phyloP scores from a whole-genome alignment of 805 yeast genomes.

The Scheffersomyces lignosus region DNA sequence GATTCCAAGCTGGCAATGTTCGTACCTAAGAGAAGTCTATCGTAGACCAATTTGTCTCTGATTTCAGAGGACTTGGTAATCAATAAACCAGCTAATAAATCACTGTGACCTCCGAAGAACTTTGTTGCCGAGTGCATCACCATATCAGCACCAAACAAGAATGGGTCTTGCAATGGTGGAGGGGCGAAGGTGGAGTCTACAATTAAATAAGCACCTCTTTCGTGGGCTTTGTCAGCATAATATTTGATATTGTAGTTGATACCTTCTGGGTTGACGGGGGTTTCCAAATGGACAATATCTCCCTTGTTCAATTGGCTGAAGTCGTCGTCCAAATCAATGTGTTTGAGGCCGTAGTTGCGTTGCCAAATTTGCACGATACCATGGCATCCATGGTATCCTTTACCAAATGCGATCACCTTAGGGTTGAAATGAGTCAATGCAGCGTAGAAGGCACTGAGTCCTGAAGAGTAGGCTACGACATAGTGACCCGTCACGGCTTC shows the following conservation, averaged over 20 bases:
- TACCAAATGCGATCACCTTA: conserved; percentile 68
- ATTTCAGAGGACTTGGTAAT: conserved; percentile 57
- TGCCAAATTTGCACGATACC: conserved; percentile 64
- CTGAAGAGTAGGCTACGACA: conserved; percentile 72
- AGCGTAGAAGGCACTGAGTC: conserved; percentile 79
- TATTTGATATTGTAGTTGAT: conserved; percentile 58
- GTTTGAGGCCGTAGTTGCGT: conserved; percentile 58
- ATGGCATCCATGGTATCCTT: conserved; percentile 84
- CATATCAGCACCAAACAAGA: conserved; percentile 79
- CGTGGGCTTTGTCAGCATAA: conserved; percentile 72
- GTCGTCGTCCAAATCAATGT: conserved; percentile 41
- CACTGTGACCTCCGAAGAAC: conserved; percentile 95
- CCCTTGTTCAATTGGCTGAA: conserved; percentile 53
- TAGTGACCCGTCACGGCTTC: conserved; percentile 60
- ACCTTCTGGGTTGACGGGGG: conserved; percentile 88
- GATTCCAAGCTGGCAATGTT: conserved; percentile 78
- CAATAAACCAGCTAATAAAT: conserved; percentile 78
- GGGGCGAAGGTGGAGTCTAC: conserved; percentile 94
- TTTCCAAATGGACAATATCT: conserved; percentile 82
- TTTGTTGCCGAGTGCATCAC: conserved; percentile 94
- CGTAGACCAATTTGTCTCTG: conserved; percentile 50
- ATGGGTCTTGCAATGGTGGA: conserved; percentile 83
- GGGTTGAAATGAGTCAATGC: conserved; percentile 72
- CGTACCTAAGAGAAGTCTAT: conserved; percentile 74
- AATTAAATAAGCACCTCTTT: conserved; percentile 67